Conservation (phyloP, 176 grass and related monocot genomes). For the Aegilops umbellulata region DNA sequence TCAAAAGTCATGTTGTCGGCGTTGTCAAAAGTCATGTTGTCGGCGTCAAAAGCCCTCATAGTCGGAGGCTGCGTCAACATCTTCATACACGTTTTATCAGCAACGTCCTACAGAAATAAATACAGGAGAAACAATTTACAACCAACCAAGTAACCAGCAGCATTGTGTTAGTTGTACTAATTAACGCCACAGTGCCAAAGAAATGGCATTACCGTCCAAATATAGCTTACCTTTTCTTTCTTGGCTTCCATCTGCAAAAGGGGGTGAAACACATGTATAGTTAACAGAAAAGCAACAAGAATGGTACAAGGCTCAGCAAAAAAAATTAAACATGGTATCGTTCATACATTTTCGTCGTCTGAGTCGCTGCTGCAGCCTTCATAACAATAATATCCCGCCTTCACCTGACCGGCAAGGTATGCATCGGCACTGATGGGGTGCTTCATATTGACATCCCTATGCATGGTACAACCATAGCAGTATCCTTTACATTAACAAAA, state of each 20-base stretch:
- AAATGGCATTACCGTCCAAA: not conserved
- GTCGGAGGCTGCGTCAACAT: not conserved
- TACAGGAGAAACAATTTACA: not conserved
- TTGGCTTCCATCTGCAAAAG: not conserved
- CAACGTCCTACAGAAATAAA: not conserved
- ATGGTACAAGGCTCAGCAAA: not conserved
- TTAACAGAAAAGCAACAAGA: not conserved
- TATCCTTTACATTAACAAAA: not conserved
- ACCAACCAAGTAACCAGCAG: not conserved
- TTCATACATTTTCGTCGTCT: not conserved
- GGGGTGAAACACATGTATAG: not conserved
- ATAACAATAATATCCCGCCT: not conserved
- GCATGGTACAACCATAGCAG: not conserved
- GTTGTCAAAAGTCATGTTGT: too few species aligned
- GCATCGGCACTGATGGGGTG: not conserved
- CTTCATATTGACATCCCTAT: not conserved
- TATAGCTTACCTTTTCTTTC: not conserved
- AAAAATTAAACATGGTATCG: not conserved
- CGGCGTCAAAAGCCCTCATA: not conserved
- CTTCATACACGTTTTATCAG: too few species aligned
- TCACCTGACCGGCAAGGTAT: not conserved
- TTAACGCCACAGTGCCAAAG: not conserved
- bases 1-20: too few species aligned
- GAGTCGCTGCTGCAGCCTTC: not conserved
- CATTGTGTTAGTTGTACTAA: not conserved